phyloP scores from a whole-genome alignment of 2,329 filamentous ascomycete genomes.

The Zymoseptoria passerinii region DNA sequence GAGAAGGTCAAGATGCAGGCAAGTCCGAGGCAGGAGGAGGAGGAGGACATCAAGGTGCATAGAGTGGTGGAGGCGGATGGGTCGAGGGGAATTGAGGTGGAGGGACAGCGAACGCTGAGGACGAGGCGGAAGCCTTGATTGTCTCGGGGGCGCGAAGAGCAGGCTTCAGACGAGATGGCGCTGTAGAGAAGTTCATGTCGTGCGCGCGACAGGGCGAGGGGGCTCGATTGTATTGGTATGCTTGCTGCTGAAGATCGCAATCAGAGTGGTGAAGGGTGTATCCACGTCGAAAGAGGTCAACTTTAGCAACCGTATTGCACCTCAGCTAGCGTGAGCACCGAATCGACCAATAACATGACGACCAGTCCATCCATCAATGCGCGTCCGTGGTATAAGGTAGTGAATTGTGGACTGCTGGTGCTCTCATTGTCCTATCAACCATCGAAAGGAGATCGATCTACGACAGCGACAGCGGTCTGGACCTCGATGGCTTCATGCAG shows the following conservation, averaged over 20 bases:
- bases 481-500: too few relatives aligned
- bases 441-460: too few relatives aligned
- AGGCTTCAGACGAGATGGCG: neutral
- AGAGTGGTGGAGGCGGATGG: constrained; percentile 11
- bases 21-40: constrained; percentile 5
- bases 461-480: too few relatives aligned
- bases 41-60: constrained; percentile 10
- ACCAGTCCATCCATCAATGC: neutral
- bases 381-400: too few relatives aligned
- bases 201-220: neutral
- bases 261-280: neutral
- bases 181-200: neutral
- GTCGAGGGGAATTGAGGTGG: constrained; percentile 13
- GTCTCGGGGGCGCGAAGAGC: neutral
- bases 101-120: constrained; percentile 12
- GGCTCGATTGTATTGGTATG: neutral
- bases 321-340: neutral
- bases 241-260: neutral
- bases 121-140: constrained; percentile 17
- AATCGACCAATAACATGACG: neutral
- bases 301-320: neutral
- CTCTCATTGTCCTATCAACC: too few relatives aligned
- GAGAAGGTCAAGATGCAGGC: constrained; percentile 20
- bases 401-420: too few relatives aligned
- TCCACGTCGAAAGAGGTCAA: neutral